Conservation (phyloP, 495 filamentous ascomycete species). For the Neurospora intermedia region DNA sequence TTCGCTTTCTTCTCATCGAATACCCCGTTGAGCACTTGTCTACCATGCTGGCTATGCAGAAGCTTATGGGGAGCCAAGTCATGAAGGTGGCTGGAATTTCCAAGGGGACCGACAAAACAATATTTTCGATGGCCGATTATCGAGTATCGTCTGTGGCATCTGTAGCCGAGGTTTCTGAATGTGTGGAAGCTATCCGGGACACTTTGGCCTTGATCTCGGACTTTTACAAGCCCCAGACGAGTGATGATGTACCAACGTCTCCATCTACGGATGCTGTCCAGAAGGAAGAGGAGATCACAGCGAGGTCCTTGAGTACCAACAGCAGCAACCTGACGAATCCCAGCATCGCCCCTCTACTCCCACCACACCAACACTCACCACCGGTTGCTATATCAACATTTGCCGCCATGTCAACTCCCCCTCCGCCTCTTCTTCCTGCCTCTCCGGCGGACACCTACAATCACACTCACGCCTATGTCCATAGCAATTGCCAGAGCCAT, state of each 20-base stretch:
- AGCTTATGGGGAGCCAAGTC: slow-evolving; percentile 30
- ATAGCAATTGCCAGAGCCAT: background rate
- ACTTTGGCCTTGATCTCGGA: slow-evolving; percentile 25
- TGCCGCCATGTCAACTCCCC: background rate
- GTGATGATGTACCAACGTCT: background rate
- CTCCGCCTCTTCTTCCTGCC: background rate
- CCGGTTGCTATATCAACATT: background rate
- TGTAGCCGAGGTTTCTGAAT: slow-evolving; percentile 27
- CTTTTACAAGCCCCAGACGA: slow-evolving; percentile 26
- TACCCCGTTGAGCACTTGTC: slow-evolving; percentile 36
- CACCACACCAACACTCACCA: background rate
- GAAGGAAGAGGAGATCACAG: background rate
- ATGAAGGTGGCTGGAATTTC: slow-evolving; percentile 35
- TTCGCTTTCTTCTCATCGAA: slow-evolving; percentile 36
- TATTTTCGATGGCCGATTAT: slow-evolving; percentile 31
- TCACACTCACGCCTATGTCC: background rate
- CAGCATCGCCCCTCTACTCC: background rate
- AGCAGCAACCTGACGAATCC: background rate
- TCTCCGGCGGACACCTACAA: background rate
- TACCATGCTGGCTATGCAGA: slow-evolving; percentile 32
- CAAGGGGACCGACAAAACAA: slow-evolving; percentile 16
- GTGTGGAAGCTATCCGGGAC: slow-evolving; percentile 31
- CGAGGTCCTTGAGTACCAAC: background rate
- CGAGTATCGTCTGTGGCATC: slow-evolving; percentile 30
- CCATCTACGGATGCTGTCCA: background rate